Conservation (phyloP, 2,329 filamentous ascomycete genomes). For the Pestalotiopsis sp. region DNA sequence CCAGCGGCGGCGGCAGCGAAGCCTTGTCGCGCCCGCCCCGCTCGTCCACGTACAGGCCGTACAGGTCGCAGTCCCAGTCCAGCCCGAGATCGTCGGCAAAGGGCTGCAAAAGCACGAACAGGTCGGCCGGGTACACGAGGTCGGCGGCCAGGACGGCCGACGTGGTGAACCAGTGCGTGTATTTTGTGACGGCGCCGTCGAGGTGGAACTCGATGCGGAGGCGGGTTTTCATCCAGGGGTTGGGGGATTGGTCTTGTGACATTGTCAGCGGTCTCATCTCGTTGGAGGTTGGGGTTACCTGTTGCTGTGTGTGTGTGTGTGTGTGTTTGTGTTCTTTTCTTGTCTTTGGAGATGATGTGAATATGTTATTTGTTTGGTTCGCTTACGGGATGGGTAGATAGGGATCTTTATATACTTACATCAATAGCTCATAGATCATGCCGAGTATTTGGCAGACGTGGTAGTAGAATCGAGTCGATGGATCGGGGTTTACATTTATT, state of each 20-base stretch:
- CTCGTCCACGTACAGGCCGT: neutral
- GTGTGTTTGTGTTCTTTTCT: neutral
- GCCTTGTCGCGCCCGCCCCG: neutral
- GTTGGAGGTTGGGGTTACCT: neutral
- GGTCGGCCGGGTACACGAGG: constrained; percentile 4
- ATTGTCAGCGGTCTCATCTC: neutral
- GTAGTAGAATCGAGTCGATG: neutral
- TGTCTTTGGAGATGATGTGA: neutral
- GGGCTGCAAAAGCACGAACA: constrained; percentile 5
- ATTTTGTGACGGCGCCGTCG: neutral
- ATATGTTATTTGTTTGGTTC: neutral
- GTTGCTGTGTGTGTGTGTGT: neutral
- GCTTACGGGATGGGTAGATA: neutral
- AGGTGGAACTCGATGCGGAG: neutral
- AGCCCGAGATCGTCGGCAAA: neutral
- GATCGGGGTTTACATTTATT: neutral
- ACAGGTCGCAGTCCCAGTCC: neutral
- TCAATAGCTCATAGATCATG: neutral
- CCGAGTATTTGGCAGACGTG: neutral
- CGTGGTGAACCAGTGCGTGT: neutral
- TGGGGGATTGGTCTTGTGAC: neutral
- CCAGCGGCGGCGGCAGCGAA: too few relatives aligned
- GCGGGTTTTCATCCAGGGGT: neutral
- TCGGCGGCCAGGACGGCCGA: neutral
- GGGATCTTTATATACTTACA: neutral